A percentile compares a stretch with the other conserved stretches of the same genome.
phyloP scores from a whole-genome alignment of 164 flowering plant genomes.

The Chloranthus sessilifolius region DNA sequence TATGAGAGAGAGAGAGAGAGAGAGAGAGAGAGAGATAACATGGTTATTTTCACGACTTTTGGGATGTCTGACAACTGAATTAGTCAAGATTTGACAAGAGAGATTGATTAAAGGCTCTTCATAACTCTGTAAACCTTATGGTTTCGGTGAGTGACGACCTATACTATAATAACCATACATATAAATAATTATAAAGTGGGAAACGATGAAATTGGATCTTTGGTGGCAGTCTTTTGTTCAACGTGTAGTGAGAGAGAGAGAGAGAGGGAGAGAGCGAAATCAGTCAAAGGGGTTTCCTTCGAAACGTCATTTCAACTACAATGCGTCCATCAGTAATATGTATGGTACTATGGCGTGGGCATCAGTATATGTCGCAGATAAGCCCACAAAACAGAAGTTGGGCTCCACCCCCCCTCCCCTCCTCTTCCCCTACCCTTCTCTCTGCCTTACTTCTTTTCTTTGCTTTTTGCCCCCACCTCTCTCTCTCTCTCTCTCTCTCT shows the following conservation, averaged over 20 bases:
- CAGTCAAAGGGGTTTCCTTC: slow-evolving; percentile 12
- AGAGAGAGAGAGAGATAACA: slow-evolving; percentile 6
- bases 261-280: slow-evolving; percentile 13
- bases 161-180: background rate
- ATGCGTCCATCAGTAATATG: slow-evolving; percentile 18
- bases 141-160: no score
- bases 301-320: slow-evolving; percentile 21
- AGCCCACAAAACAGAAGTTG: slow-evolving; percentile 17
- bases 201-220: slow-evolving; percentile 30
- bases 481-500: no score
- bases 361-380: slow-evolving; percentile 17
- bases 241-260: no score
- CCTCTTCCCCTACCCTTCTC: background rate
- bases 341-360: slow-evolving; percentile 14
- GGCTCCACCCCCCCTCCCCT: slow-evolving; percentile 12
- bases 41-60: no score
- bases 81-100: no score
- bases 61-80: no score
- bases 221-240: slow-evolving; percentile 32
- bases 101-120: no score
- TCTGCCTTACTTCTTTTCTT: background rate
- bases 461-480: background rate
- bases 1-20: slow-evolving; percentile 15
- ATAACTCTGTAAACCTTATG: no score
- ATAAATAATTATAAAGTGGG: background rate